A percentile compares a stretch with the other conserved stretches of the same genome.
Evolutionary conservation across 345 rosid species (phyloP).

Genomic region (Brassica incana): DNA sequence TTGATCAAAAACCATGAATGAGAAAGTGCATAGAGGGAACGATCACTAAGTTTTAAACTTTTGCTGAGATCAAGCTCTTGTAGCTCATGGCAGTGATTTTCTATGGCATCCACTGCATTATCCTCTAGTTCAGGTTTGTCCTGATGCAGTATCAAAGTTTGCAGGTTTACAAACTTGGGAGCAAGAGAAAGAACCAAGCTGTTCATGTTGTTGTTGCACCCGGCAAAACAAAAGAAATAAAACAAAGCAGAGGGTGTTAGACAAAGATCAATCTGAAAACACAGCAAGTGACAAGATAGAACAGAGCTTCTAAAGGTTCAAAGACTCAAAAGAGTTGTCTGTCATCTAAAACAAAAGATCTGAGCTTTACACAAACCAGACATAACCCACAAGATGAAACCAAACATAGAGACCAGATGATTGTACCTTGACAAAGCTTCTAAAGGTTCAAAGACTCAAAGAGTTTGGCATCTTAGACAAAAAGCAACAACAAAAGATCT

Average conservation of each 20-base stretch:
- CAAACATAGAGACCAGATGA: too few relatives aligned
- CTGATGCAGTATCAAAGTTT: constrained; percentile 73
- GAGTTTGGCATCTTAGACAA: too few relatives aligned
- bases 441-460: too few relatives aligned
- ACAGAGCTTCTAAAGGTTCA: neutral
- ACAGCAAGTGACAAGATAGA: neutral
- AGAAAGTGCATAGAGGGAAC: constrained; percentile 44
- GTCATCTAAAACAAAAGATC: neutral
- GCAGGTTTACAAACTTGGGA: constrained; percentile 75
- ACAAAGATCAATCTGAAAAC: neutral
- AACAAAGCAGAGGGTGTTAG: neutral
- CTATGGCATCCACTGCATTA: constrained; percentile 70
- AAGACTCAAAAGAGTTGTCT: neutral
- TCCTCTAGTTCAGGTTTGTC: constrained; percentile 90
- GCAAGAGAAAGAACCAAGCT: constrained; percentile 75
- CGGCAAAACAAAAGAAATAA: constrained; percentile 18
- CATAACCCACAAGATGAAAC: constrained; percentile 8
- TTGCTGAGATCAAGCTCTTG: constrained; percentile 92
- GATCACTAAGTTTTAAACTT: constrained; percentile 83
- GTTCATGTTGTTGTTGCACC: constrained; percentile 89
- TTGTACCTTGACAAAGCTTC: too few relatives aligned
- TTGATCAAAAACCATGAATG: too few relatives aligned
- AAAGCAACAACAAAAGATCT: too few relatives aligned
- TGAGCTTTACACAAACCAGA: constrained; percentile 17
- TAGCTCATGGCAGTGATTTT: constrained; percentile 74